A percentile compares a stretch with the other conserved stretches of the same genome.
Evolutionary conservation across 371 early-diverging fungal species (phyloP).

Genomic region (Furculomyces boomerangus): DNA sequence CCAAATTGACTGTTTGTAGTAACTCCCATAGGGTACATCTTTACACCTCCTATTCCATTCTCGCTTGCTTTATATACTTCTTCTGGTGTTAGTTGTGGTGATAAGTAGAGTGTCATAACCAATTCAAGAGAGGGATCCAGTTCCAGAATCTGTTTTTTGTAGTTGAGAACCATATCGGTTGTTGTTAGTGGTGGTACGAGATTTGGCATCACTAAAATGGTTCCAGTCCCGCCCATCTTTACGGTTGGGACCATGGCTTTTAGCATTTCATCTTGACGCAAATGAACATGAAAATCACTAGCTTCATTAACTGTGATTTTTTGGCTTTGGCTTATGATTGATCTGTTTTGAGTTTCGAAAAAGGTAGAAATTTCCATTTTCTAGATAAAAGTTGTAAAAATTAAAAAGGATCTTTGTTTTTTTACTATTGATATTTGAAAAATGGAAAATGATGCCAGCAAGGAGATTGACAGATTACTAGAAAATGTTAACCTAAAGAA

Average conservation of each 20-base stretch:
- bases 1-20: constrained; percentile 94
- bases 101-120: constrained; percentile 85
- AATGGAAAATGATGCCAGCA: background rate
- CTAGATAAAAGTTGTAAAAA: background rate
- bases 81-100: constrained; percentile 70
- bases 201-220: constrained; percentile 93
- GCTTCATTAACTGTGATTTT: constrained; percentile 20
- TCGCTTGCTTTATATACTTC: constrained; percentile 73
- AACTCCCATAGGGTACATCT: constrained; percentile 93
- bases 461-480: background rate
- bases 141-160: constrained; percentile 58
- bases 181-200: constrained; percentile 75
- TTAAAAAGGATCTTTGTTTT: too few species aligned
- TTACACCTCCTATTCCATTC: constrained; percentile 77
- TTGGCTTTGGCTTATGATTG: too few species aligned
- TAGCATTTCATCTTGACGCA: constrained; percentile 89
- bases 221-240: constrained; percentile 62
- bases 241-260: constrained; percentile 67
- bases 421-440: background rate
- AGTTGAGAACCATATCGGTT: constrained; percentile 69
- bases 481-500: background rate
- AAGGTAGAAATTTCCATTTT: background rate
- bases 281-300: constrained; percentile 85
- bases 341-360: background rate
- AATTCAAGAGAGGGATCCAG: constrained; percentile 72